Evolutionary conservation across 495 filamentous ascomycete species (phyloP), one percentile per base, ranked within the genome.

Genomic region (Talaromyces liani): DNA sequence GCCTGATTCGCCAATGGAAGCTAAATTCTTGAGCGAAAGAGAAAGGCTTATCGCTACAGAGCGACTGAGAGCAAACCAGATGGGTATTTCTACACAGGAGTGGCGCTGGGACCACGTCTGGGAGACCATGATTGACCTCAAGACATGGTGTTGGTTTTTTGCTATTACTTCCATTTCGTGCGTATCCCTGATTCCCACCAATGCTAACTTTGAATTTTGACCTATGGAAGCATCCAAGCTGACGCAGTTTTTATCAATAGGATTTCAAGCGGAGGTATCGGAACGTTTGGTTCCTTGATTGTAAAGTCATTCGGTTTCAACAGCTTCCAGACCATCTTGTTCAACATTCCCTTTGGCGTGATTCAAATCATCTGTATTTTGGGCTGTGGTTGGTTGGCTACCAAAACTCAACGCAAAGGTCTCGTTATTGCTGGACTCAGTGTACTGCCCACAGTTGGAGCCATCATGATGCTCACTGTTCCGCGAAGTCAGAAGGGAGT

Each of bases 1-100:
- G 29, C 84, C 82, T 2, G 83, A 86, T 63, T 73, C 77, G 1
- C 84, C 83, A 3, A 80, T 77, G 9, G 78, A 67, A 18, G 78
- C 82, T 14, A 70, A 72, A 31, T 86, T 81, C 65, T 73, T 87
- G 7, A 77, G 65, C 63, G 72, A 71, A n/a, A 72, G 77, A 33
- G 72, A 82, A 63, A 75, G 73, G 55, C 66, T 69, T 59, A 73
- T 84, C n/a, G 83, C 82, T 16, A 74, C 75, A 31, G 62, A 79
- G 34, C 78, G 85, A 22, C 76, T 86, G 54, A 74, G 72, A 33
- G 74, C 71, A 29, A 69, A 65, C 47, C 67, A 63, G 55, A 27
- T 65, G 1, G 67, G 72, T 8, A 63, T 64, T 34, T 67, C 72
- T 41, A 63, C 64, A 29, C 29, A 29, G 29, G 29, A 29, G 5